Conservation (phyloP, 2,329 filamentous ascomycete species). For the Anthostomella pinea region DNA sequence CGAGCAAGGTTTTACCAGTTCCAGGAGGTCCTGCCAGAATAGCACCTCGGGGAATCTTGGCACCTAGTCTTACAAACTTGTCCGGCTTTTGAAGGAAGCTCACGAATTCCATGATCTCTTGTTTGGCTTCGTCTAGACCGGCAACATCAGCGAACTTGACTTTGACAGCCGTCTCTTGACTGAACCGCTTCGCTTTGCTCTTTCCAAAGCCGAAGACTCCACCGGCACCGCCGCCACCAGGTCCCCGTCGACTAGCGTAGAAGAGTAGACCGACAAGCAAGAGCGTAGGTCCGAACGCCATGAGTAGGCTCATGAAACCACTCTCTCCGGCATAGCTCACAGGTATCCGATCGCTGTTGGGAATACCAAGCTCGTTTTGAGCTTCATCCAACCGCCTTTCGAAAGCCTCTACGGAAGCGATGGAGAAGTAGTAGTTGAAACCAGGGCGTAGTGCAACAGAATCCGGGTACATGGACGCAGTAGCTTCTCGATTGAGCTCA, state of each 20-base stretch:
- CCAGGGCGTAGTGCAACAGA: conserved; percentile 65
- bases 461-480: conserved; percentile 71
- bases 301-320: conserved; percentile 68
- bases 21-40: conserved; percentile 96
- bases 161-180: conserved; percentile 93
- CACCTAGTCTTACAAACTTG: conserved; percentile 88
- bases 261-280: conserved; percentile 80
- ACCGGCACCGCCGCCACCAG: conserved; percentile 64
- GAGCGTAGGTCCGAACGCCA: conserved; percentile 80
- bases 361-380: conserved; percentile 83
- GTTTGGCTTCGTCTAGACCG: conserved; percentile 96
- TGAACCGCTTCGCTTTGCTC: conserved; percentile 95
- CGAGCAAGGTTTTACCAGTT: conserved; percentile 95
- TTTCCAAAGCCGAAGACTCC: conserved; percentile 96
- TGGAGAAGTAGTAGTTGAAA: conserved; percentile 90
- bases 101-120: conserved; percentile 99
- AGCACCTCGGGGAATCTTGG: conserved; percentile 95
- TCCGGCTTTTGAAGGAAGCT: conserved; percentile 93
- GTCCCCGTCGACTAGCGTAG: conserved; percentile 70
- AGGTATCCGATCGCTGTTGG: conserved; percentile 83
- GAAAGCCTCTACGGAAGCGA: conserved; percentile 91
- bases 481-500: conserved; percentile 72
- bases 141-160: conserved; percentile 97
- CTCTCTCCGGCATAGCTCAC: conserved; percentile 82
- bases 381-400: conserved; percentile 85